Base-by-base conservation (phyloP, 257 asterid genomes). In the Phtheirospermum japonicum region DNA sequence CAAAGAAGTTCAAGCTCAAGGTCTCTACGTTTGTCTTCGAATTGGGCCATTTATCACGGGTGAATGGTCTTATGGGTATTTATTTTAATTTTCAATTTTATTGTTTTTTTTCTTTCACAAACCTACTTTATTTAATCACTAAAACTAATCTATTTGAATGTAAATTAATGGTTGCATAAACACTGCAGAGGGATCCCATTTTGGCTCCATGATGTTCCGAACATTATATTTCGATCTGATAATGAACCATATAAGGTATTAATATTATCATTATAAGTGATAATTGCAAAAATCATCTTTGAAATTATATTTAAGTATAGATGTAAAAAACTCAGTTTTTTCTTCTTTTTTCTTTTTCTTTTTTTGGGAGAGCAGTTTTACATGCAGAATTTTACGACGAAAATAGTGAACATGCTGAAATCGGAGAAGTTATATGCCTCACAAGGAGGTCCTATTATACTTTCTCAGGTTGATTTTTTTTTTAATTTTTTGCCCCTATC, bases 31-130 rank as follows among this genome's bases (percentile, higher is more conserved):
- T 33, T 83, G 82, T 73, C 83, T 86, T 50, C 81, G 98, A 2
- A 84, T 91, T 13, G 98, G 98, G 4, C 98, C 98, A 9, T 91
- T 74, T 55, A 84, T 91, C 4, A 94, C 88, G 79, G 64, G 68
- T 36, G 98, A 91, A 85, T 91, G 98, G 98, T 66, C 71, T 34
- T 88, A 88, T n/a, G 98, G 98, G 98, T 90, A 85, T n/a, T 50
- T 14, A 53, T 9, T 9, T 32, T 62, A 14, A 18, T 0, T 9
- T 23, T 23, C 6, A 9, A n/a, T 26, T 62, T 4, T 6, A 16
- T 17, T 2, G 13, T 0, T 62, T 50, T 39, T 50, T n/a, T n/a
- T 19, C 1, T 20, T 23, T 28, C 9, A 26, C 0, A 20, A 8
- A 19, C 31, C 12, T 14, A 20, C 2, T 28, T 20, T 53, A 20